Base-by-base conservation (phyloP, 108 stramenopile genomes). In the Epipyxis sp. region DNA sequence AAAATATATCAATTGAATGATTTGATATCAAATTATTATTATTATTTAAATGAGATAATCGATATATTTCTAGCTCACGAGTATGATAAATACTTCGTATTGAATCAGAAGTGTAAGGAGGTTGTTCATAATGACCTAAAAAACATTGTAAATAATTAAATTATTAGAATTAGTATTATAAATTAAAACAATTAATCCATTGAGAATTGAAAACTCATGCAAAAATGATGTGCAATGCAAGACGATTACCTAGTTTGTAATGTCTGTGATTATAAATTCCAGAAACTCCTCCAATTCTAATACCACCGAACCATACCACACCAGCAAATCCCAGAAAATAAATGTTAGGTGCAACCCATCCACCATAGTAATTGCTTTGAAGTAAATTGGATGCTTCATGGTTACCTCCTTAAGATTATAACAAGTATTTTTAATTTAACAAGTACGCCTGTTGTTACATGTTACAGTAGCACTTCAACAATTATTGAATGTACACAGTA, bases 311-410 rank as follows among this genome's bases (percentile, higher is more conserved):
- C 29, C 43, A n/a, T 1, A 99, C 86, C 1, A 93, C 90, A 0
- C 96, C 95, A 0, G 95, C 92, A 13, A 90, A 90, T 0, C 86
- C 98, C 40, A 99, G 44, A 80, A 94, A 99, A 84, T 95, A 99
- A 40, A 99, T 97, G 58, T 98, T 97, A 0, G 97, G 97, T 2
- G 99, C 99, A 0, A 94, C 94, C 94, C 94, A 99, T 1, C 99
- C 99, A 3, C 99, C 99, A 81, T 97, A 96, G 77, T 90, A 86
- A 58, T 98, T 84, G 79, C 95, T 94, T 67, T 94, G 91, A 32
- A 99, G 81, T 34, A 93, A 86, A 68, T 92, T 91, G 10, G 92
- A 93, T 32, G 97, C 94, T 81, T 99, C 99, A 83, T 99, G 99
- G 88, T 99, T 99, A 0, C 99, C 99, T 39, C 97, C n/a, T n/a